phyloP scores from a whole-genome alignment of 768 basidiomycete species.

The Collybiopsis confluens region DNA sequence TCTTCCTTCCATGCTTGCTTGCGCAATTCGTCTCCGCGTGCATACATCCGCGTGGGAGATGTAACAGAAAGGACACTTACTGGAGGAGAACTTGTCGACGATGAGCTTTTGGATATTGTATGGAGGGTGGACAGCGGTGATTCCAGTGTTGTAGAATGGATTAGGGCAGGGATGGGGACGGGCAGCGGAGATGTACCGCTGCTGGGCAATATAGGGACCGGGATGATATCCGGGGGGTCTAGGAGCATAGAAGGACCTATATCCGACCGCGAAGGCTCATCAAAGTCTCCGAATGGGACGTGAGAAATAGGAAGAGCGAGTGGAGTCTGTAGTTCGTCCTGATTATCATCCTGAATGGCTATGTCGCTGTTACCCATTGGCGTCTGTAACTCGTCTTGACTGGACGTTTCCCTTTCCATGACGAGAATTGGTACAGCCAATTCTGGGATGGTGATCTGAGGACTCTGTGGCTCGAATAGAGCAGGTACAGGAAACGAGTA shows the following conservation, averaged over 20 bases:
- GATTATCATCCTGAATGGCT: neutral
- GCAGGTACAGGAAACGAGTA: neutral
- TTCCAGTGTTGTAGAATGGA: neutral
- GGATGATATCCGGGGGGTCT: neutral
- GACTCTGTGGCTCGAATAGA: neutral
- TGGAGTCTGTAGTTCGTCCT: constrained; percentile 4
- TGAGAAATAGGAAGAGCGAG: neutral
- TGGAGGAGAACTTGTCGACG: neutral
- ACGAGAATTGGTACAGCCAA: too few species aligned
- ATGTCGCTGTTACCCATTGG: neutral
- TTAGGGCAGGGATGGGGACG: neutral
- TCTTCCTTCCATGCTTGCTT: constrained; percentile 37
- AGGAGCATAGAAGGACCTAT: neutral
- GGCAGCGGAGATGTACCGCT: neutral
- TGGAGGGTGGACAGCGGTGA: neutral
- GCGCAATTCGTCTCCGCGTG: constrained; percentile 5
- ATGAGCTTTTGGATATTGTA: neutral
- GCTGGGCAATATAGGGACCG: neutral
- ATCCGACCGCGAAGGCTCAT: neutral
- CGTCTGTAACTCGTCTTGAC: constrained; percentile 2
- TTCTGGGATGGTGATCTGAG: neutral
- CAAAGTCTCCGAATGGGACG: neutral
- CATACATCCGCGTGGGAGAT: neutral
- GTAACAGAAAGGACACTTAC: neutral
- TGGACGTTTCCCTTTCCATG: neutral